These are phyloP conservation scores for Exserohilum rostratum DNA, from an alignment of 2,329 filamentous ascomycete species.

Conservation along the genomic window DNA sequence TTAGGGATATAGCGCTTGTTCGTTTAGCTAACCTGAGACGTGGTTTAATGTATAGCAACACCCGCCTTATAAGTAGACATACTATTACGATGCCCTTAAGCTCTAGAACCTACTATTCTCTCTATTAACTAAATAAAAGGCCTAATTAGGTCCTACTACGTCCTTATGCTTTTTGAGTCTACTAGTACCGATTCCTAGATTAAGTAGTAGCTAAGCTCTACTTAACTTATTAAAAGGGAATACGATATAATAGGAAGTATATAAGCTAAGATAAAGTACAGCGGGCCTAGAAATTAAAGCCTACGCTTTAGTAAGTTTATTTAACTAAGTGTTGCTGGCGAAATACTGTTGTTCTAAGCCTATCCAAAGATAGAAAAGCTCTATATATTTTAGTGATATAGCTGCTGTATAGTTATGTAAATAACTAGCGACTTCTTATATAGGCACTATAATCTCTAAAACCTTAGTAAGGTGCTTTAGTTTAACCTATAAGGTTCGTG, in stretches of 20 bases:
- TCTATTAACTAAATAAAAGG: neutral
- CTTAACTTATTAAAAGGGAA: neutral
- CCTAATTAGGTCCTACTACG: neutral
- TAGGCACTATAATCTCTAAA: no score
- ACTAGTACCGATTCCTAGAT: neutral
- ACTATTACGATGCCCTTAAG: neutral
- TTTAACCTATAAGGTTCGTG: no score
- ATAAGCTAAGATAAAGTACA: neutral
- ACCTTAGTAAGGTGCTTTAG: no score
- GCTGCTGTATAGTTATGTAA: no score
- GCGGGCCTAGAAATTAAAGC: neutral
- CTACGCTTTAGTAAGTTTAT: neutral
- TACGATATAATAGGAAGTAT: neutral
- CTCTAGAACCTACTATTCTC: neutral
- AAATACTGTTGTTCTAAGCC: no score
- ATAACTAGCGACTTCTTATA: no score
- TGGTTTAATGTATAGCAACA: neutral
- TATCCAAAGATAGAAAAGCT: no score
- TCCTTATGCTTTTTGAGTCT: neutral
- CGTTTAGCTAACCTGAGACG: no score
- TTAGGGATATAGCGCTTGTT: no score
- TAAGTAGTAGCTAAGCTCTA: neutral
- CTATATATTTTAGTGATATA: no score
- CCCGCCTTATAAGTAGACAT: neutral
- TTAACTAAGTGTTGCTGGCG: no score